Evolutionary conservation across 306 rosid genomes (phyloP), one percentile per base, ranked within the genome.

Genomic region (Herpetospermum pedunculosum): DNA sequence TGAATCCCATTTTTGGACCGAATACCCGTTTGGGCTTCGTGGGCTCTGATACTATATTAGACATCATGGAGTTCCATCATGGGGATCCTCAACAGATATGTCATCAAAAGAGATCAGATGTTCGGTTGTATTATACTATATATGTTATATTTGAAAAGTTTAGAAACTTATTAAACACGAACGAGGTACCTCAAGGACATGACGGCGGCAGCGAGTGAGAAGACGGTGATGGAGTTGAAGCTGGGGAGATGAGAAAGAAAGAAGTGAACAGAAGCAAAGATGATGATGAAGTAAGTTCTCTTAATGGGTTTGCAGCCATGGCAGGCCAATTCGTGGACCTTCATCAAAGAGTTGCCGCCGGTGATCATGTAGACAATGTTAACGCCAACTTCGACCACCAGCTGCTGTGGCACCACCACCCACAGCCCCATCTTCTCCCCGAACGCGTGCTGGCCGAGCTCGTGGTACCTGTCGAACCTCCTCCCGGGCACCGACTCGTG

Each of bases 181-280:
- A n/a, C n/a, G n/a, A n/a, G n/a, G n/a, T n/a, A n/a, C 87, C 83
- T 78, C 72, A 84, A 72, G 40, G 87, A 84, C 81, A 84, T 83
- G 81, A 53, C 65, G 3, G 83, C 87, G 0, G 87, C 85, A 0
- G 85, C 81, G 13, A 84, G 46, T 8, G 87, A 84, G 49, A 84
- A 80, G 38, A 84, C 46, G 26, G 83, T 69, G 57, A 84, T 81
- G 75, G 87, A 81, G 59, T 84, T 81, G 75, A 81, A 81, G 67
- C 77, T 81, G 16, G 87, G 87, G 14, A 84, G 79, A 52, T 84
- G 87, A 19, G 85, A 81, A 8, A 84, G 64, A 10, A 76, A 70
- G 64, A 84, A 84, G 64, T 84, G 85, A 3, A 78, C 83, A 0
- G 87, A 68, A 8, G 79, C 71, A 14, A 84, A 81, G 37, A 83